phyloP scores from a whole-genome alignment of 139 green algal genomes.

The Tetradesmus obliquus region DNA sequence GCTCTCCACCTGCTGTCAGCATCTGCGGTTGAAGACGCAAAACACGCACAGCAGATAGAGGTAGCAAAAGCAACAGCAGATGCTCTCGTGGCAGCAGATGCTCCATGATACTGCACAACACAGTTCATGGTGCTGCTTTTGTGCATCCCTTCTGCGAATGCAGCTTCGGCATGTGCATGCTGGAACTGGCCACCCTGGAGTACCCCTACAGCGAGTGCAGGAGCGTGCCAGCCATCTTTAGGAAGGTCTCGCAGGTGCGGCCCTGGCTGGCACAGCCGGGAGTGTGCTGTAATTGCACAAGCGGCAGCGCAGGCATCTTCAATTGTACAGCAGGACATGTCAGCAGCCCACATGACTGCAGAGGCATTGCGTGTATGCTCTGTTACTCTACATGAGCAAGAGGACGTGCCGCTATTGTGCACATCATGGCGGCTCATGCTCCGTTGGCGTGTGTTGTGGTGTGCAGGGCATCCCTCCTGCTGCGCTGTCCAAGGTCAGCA shows the following conservation, averaged over 20 bases:
- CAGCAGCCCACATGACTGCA: too few relatives aligned
- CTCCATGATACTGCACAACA: too few relatives aligned
- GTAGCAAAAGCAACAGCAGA: too few relatives aligned
- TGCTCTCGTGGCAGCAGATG: not conserved
- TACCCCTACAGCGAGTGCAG: slow-evolving; percentile 97
- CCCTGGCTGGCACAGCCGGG: not conserved
- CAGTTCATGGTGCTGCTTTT: not conserved
- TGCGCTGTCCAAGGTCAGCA: slow-evolving; percentile 79
- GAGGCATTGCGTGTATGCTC: too few relatives aligned
- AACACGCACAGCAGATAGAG: too few relatives aligned
- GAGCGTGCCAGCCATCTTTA: slow-evolving; percentile 61
- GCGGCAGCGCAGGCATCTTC: too few relatives aligned
- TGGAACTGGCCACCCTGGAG: slow-evolving; percentile 97
- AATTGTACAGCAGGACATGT: too few relatives aligned
- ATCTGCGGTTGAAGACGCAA: too few relatives aligned
- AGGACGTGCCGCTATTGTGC: not conserved
- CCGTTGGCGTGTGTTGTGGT: too few relatives aligned
- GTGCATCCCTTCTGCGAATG: not conserved
- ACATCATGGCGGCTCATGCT: not conserved
- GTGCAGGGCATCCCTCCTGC: slow-evolving; percentile 82
- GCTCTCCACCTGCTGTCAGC: too few relatives aligned
- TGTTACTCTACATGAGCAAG: not conserved
- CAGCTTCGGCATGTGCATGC: slow-evolving; percentile 95
- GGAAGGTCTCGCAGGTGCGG: slow-evolving; percentile 54
- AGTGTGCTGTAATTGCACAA: not conserved